Conservation (phyloP, 352 stramenopile species). For the Pythium phragmiticola region DNA sequence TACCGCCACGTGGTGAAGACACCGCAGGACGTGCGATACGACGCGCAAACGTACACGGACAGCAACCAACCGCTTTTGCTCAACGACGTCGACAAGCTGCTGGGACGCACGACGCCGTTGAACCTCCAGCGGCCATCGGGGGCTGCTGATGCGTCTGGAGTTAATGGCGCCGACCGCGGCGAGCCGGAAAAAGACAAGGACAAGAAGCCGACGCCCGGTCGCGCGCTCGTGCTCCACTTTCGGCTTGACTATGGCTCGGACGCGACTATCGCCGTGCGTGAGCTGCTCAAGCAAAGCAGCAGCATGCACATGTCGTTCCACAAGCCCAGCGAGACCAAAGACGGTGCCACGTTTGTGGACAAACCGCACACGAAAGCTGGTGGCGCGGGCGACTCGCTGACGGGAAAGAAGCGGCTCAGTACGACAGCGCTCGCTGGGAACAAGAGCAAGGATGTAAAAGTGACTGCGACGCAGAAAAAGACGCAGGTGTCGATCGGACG, state of each 20-base stretch:
- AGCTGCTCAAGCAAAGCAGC: constrained; percentile 94
- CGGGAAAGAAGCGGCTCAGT: constrained; percentile 36
- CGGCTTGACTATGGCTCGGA: constrained; percentile 82
- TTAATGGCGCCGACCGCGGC: not conserved
- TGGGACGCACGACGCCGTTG: constrained; percentile 12
- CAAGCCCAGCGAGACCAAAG: constrained; percentile 40
- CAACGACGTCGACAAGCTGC: constrained; percentile 75
- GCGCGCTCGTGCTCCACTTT: constrained; percentile 46
- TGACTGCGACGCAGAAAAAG: constrained; percentile 66
- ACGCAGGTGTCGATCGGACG: constrained; percentile 74
- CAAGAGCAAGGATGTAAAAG: constrained; percentile 36
- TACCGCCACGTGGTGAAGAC: constrained; percentile 46
- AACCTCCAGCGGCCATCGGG: not conserved
- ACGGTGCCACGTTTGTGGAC: not conserved
- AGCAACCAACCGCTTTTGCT: constrained; percentile 74
- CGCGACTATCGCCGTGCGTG: constrained; percentile 94
- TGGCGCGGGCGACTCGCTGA: not conserved
- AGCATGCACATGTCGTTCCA: constrained; percentile 66
- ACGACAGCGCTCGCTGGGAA: constrained; percentile 18
- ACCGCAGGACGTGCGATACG: constrained; percentile 62
- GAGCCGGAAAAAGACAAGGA: not conserved
- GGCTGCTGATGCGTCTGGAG: not conserved
- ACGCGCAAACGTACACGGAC: constrained; percentile 76
- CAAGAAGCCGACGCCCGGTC: constrained; percentile 13
- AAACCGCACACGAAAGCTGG: not conserved